These are phyloP conservation scores for Acanthamoeba healyi DNA, from an alignment of 208 protist genomes.

Conservation along the genomic window DNA sequence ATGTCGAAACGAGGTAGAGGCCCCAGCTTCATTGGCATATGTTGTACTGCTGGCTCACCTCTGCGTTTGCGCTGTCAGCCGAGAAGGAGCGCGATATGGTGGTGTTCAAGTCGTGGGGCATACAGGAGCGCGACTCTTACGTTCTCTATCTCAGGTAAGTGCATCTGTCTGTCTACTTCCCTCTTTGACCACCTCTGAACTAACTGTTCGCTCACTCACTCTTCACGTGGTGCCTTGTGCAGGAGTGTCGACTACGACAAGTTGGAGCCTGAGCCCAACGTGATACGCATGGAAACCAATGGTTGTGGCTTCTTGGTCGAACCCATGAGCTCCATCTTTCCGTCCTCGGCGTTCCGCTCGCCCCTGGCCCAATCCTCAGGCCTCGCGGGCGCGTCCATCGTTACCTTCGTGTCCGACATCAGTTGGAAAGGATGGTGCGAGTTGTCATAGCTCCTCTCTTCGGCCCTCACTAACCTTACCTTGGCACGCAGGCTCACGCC, in stretches of 20 bases:
- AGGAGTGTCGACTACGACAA: conserved; percentile 50
- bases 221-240: background rate
- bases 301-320: conserved; percentile 68
- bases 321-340: conserved; percentile 42
- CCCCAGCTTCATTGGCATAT: background rate
- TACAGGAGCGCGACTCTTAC: conserved; percentile 7
- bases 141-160: conserved; percentile 12
- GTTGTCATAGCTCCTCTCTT: too few relatives aligned
- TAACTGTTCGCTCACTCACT: background rate
- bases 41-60: too few relatives aligned
- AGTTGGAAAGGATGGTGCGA: conserved; percentile 64
- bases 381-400: background rate
- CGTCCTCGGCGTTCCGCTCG: background rate
- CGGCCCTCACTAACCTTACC: background rate
- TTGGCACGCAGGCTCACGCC: conserved; percentile 44
- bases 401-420: conserved; percentile 68
- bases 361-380: background rate
- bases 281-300: conserved; percentile 67
- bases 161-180: background rate
- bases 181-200: background rate
- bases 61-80: background rate
- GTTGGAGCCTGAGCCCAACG: background rate
- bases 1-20: background rate
- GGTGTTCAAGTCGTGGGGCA: conserved; percentile 44
- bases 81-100: conserved; percentile 47